Evolutionary conservation across 116 monocot genomes (phyloP), one percentile per base, ranked within the genome.

Genomic region (Trichopus zeylanicus): DNA sequence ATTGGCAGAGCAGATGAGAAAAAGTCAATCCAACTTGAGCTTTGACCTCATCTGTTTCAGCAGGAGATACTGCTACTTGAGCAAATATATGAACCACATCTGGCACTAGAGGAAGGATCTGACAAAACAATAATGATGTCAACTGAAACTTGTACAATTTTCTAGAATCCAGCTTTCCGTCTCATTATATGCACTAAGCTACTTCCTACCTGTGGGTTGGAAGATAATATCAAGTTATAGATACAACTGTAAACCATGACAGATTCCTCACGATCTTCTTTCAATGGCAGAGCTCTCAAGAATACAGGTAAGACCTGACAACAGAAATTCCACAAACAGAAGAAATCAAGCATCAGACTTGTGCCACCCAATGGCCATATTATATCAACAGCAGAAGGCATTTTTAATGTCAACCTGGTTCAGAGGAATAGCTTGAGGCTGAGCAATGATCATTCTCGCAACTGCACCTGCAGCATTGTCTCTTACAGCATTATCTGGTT

Each of bases 391-490:
- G n/a, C n/a, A n/a, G n/a, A n/a, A n/a, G n/a, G n/a, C n/a, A n/a
- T n/a, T n/a, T n/a, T n/a, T n/a, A n/a, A n/a, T n/a, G n/a, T n/a
- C n/a, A n/a, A n/a, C n/a, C 87, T 98, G 97, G 57, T 77, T 78
- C 7, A 98, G 75, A 67, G 84, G 97, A 67, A 98, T 48, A 48
- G 81, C 83, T 38, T 98, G 84, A 56, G 91, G 91, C 37, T 91
- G 87, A 35, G 73, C 85, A 80, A 80, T 85, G 59, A 98, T 87
- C 97, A 98, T 98, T 69, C 97, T 79, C 66, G 91, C 91, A 62
- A 98, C 71, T 30, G 97, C 97, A 59, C 97, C 91, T 29, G 84
- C 84, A 70, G 87, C 97, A 82, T 98, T 98, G 56, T 98, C 97
- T 80, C 77, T 76, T 23, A 88, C 97, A 32, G 80, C 97, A 73